Evolutionary conservation across 148 eudicot species (phyloP).

Genomic region (Heliamphora exappendiculata): DNA sequence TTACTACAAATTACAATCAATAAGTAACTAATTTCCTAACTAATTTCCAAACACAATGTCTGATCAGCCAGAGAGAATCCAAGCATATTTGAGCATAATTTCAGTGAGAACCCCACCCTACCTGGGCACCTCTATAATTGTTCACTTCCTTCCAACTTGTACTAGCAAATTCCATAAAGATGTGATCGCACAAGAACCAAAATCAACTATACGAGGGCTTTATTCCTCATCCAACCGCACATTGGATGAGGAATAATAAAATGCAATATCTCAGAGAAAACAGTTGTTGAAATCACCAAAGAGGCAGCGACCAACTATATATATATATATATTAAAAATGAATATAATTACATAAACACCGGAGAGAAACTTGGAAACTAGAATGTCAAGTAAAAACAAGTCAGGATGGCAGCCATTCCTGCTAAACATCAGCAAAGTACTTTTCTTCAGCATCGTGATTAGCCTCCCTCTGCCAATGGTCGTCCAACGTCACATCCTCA

Average conservation of each 20-base stretch:
- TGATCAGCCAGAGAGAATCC: not conserved
- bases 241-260: not conserved
- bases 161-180: not conserved
- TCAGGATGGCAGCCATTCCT: not conserved
- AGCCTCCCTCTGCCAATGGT: slow-evolving; percentile 91
- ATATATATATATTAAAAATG: not conserved
- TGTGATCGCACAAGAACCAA: not conserved
- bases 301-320: not conserved
- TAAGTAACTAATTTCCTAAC: too few relatives aligned
- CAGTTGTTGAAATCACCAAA: not conserved
- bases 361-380: not conserved
- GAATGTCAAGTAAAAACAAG: not conserved
- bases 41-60: not conserved
- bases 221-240: not conserved
- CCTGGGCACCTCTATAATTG: not conserved
- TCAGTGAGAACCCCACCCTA: not conserved
- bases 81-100: not conserved
- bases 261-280: not conserved
- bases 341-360: not conserved
- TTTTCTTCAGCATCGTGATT: slow-evolving; percentile 86
- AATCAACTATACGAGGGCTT: not conserved
- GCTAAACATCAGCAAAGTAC: slow-evolving; percentile 71
- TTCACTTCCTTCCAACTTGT: not conserved
- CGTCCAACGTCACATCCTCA: slow-evolving; percentile 76
- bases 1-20: too few relatives aligned